Conservation (phyloP, 345 rosid genomes). For the Moricandia arvensis region DNA sequence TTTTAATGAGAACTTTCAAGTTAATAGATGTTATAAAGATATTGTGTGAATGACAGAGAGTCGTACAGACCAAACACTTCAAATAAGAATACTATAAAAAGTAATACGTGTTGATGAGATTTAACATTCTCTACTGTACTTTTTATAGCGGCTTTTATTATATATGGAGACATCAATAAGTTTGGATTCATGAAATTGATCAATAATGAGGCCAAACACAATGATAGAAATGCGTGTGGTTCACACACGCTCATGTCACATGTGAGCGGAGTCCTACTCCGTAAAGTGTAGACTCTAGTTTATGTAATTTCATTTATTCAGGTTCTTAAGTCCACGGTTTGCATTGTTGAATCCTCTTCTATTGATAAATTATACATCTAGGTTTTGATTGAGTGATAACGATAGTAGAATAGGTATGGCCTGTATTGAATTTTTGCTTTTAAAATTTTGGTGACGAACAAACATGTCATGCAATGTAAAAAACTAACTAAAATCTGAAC, state of each 20-base stretch:
- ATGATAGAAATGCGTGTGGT: slow-evolving; percentile 12
- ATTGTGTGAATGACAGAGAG: too few relatives aligned
- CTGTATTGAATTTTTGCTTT: neutral
- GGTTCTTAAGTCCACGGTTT: neutral
- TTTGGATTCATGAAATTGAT: slow-evolving; percentile 6
- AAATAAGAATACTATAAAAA: neutral
- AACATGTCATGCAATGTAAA: too few relatives aligned
- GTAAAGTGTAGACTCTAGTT: neutral
- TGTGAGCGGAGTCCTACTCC: slow-evolving; percentile 1
- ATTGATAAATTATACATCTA: neutral
- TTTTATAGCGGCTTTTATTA: neutral
- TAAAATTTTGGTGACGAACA: neutral
- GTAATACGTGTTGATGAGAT: neutral
- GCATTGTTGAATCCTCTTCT: slow-evolving; percentile 12
- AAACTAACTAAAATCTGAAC: too few relatives aligned
- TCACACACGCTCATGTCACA: slow-evolving; percentile 13
- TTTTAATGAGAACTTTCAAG: too few relatives aligned
- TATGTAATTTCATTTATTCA: neutral
- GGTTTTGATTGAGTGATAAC: neutral
- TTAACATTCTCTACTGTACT: neutral
- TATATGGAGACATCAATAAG: neutral
- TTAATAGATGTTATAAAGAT: too few relatives aligned
- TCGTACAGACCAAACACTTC: too few relatives aligned
- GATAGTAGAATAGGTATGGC: neutral
- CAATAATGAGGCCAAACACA: neutral